phyloP scores from a whole-genome alignment of 768 basidiomycete genomes.

The Mycena polygramma region DNA sequence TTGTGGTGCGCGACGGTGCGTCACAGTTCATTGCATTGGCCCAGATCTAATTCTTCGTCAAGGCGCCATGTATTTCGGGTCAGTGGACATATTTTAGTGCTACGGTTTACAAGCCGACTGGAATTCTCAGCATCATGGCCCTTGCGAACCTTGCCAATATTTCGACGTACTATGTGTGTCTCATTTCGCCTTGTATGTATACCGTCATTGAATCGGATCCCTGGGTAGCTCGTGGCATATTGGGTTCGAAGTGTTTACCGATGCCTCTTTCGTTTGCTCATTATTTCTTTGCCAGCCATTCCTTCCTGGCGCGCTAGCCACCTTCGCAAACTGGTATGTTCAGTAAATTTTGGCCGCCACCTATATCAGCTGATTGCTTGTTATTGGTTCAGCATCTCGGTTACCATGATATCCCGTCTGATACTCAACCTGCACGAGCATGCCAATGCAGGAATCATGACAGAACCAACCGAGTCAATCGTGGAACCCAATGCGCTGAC shows the following conservation, averaged over 20 bases:
- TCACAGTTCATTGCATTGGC: neutral
- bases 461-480: neutral
- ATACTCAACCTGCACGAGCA: slow-evolving; percentile 53
- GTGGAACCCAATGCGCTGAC: neutral
- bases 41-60: neutral
- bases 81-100: too few species aligned
- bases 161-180: slow-evolving; percentile 18
- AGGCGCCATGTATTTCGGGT: slow-evolving; percentile 16
- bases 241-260: neutral
- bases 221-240: neutral
- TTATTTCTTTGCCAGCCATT: neutral
- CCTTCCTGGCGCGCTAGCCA: neutral
- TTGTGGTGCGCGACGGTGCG: slow-evolving; percentile 53
- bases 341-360: neutral
- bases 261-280: neutral
- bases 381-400: slow-evolving; percentile 43
- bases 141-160: slow-evolving; percentile 20
- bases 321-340: slow-evolving; percentile 7
- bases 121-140: slow-evolving; percentile 11
- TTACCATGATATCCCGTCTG: slow-evolving; percentile 52
- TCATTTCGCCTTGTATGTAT: too few species aligned
- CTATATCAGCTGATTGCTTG: neutral
- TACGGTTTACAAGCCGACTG: too few species aligned
- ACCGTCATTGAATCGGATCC: neutral
- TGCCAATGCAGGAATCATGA: slow-evolving; percentile 26